Evolutionary conservation across 176 grass and related monocot species (phyloP), one percentile per base, ranked within the genome.

Genomic region (Triticum timopheevii): DNA sequence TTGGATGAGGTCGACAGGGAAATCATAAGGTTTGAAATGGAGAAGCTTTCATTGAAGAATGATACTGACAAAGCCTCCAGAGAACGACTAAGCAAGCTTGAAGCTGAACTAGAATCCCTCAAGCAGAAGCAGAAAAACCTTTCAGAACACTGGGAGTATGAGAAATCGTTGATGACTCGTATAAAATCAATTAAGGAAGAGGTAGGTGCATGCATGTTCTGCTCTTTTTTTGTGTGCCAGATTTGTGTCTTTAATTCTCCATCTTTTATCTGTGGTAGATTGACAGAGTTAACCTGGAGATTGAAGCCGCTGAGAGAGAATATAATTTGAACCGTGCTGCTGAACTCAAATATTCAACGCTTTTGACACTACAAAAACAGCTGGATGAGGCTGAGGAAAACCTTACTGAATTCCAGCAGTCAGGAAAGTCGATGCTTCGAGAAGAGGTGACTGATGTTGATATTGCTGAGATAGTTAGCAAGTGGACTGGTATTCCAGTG

Each of bases 221-320:
- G n/a, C 56, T 76, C 65, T 90, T 54, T 13, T 87, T n/a, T 8
- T 28, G 6, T 31, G 52, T 89, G 25, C 54, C 61, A 19, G 17
- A 62, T 79, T 74, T n/a, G 7, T 84, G 17, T n/a, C 5, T 86
- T 64, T 87, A 50, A 76, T 76, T 80, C 54, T 20, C 17, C 2
- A 10, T 71, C 36, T 45, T 76, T 7, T 56, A 28, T 66, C 25
- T 87, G 50, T 94, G 19, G 67, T 71, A 98, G 96, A 94, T 83
- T 86, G 96, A 98, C 74, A 90, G 96, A 86, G 96, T 98, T 78
- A 98, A 95, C 79, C 88, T 98, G 75, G 93, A 98, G 89, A 95
- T 98, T 74, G 96, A 98, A 89, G 88, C 93, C 69, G 96, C 96
- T 52, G 93, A 95, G 84, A 89, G 96, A 83, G 96, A 95, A 17